phyloP scores from a whole-genome alignment of 169 alveolate species.

The Eimeria nieschulzi region DNA sequence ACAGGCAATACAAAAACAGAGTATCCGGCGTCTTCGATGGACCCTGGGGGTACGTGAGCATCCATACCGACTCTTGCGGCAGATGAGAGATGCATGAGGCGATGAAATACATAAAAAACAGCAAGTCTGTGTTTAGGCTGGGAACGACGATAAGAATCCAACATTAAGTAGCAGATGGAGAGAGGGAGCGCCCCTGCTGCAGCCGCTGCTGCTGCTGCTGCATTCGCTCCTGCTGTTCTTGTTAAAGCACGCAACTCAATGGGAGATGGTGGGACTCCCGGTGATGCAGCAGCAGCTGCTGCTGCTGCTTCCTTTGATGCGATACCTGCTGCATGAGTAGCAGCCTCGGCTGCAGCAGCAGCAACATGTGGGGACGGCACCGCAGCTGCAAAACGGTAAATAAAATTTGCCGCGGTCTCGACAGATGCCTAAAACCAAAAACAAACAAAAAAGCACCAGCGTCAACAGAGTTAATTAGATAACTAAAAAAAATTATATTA shows the following conservation, averaged over 20 bases:
- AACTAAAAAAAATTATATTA: neutral
- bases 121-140: neutral
- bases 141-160: neutral
- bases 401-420: neutral
- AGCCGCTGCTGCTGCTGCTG: conserved; percentile 31
- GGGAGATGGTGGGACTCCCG: neutral
- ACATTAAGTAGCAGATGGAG: neutral
- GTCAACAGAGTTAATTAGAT: neutral
- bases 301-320: conserved; percentile 2
- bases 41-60: neutral
- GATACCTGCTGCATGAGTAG: neutral
- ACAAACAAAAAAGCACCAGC: neutral
- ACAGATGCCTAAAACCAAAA: neutral
- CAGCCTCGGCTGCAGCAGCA: conserved; percentile 11
- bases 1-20: neutral
- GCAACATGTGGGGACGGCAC: neutral
- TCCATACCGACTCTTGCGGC: neutral
- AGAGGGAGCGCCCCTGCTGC: conserved; percentile 9
- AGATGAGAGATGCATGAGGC: neutral
- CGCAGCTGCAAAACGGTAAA: neutral
- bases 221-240: neutral
- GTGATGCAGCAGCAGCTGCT: conserved; percentile 24
- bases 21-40: neutral
- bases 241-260: neutral
- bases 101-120: neutral